A percentile compares a stretch with the other conserved stretches of the same genome.
phyloP scores from a whole-genome alignment of 163 green algal genomes.

The Coccomyxa subellipsoidea region DNA sequence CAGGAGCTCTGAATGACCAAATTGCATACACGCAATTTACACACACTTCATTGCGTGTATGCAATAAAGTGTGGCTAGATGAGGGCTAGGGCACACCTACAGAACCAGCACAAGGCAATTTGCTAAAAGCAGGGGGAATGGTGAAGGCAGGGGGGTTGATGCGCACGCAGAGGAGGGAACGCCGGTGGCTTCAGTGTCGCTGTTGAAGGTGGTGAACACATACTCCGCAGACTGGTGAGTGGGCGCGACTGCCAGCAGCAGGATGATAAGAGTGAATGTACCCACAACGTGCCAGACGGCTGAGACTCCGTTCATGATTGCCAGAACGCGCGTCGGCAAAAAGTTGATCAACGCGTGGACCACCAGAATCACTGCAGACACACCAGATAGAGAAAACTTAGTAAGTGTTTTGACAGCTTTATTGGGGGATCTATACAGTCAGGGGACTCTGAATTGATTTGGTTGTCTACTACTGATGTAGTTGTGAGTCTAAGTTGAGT shows the following conservation, averaged over 20 bases:
- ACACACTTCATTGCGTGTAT: no score
- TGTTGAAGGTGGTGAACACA: constrained; percentile 59
- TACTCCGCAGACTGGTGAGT: constrained; percentile 38
- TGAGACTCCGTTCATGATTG: constrained; percentile 35
- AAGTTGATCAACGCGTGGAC: constrained; percentile 40
- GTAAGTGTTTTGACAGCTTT: no score
- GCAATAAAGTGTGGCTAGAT: no score
- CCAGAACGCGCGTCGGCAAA: constrained; percentile 23
- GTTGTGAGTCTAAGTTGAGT: background rate
- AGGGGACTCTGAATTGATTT: no score
- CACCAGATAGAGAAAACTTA: no score
- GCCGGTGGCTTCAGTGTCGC: background rate
- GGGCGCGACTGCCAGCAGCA: constrained; percentile 47
- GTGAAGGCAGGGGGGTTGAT: background rate
- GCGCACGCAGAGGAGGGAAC: background rate
- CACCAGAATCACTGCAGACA: constrained; percentile 28
- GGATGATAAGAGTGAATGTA: constrained; percentile 39
- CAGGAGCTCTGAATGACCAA: no score
- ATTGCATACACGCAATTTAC: no score
- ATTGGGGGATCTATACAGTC: no score
- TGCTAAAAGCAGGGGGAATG: no score
- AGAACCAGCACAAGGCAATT: no score
- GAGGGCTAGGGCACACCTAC: no score
- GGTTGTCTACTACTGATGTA: no score
- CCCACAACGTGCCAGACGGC: constrained; percentile 52